Percentiles rank a stretch among this genome's conserved stretches.
phyloP scores from a whole-genome alignment of 2,329 filamentous ascomycete genomes.

The Lojkania enalia region DNA sequence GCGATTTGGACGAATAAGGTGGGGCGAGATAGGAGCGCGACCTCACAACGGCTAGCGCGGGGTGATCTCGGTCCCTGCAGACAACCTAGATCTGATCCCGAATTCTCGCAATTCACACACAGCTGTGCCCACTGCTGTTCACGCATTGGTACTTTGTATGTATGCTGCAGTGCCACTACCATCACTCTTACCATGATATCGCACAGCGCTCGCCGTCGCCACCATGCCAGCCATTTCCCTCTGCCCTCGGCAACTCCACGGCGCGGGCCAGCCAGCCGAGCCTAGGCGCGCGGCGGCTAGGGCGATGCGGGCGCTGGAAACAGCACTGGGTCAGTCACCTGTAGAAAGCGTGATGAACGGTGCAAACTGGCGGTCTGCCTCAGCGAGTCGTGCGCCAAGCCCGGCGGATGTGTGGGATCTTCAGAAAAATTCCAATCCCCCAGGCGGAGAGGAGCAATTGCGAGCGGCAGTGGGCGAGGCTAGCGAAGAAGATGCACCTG shows the following conservation, averaged over 20 bases:
- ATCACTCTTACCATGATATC: too few species aligned
- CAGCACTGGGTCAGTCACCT: conserved; percentile 1
- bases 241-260: background rate
- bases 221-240: background rate
- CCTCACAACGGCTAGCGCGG: background rate
- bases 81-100: conserved; percentile 1
- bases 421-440: conserved; percentile 4
- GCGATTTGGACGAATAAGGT: background rate
- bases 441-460: background rate
- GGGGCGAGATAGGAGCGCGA: background rate
- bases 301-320: background rate
- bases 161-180: too few species aligned
- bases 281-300: background rate
- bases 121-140: too few species aligned
- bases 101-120: conserved; percentile 1
- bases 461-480: background rate
- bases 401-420: conserved; percentile 12
- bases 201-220: background rate
- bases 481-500: too few species aligned
- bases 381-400: conserved; percentile 10
- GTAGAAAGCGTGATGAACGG: conserved; percentile 20
- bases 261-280: background rate
- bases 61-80: conserved; percentile 2
- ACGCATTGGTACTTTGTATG: too few species aligned
- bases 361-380: conserved; percentile 36